phyloP scores from a whole-genome alignment of 352 stramenopile genomes.

The Phytopythium montanum region DNA sequence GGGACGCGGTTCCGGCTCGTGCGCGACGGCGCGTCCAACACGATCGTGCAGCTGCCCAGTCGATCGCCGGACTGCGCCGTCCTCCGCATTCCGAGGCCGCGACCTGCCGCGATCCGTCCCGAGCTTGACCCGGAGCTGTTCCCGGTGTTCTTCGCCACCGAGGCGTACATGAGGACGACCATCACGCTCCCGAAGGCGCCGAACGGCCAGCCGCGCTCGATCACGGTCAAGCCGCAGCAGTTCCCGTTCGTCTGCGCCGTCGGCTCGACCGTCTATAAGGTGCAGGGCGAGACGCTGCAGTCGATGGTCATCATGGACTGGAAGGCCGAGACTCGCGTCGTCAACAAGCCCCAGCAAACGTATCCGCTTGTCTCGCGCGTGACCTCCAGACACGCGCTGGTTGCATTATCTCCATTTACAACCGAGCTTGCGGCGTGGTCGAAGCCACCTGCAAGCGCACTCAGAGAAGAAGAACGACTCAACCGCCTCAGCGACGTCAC shows the following conservation, averaged over 20 bases:
- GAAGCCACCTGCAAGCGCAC: no score
- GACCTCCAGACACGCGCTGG: not conserved
- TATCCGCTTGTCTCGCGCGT: conserved; percentile 5
- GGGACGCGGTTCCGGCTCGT: conserved; percentile 8
- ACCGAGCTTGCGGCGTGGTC: not conserved
- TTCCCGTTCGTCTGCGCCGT: not conserved
- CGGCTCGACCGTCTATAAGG: not conserved
- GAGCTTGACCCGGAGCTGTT: conserved; percentile 6
- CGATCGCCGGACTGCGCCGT: not conserved
- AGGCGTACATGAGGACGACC: not conserved
- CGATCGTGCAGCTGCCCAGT: conserved; percentile 2
- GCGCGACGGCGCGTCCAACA: conserved; percentile 2
- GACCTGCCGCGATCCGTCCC: not conserved
- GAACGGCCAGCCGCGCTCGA: not conserved
- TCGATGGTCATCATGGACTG: not conserved
- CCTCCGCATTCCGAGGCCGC: not conserved
- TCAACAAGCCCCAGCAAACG: conserved; percentile 7
- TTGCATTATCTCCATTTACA: conserved; percentile 1
- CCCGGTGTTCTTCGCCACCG: conserved; percentile 5
- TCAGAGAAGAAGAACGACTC: no score
- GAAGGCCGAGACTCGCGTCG: not conserved
- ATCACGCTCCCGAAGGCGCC: not conserved
- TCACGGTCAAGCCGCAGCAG: not conserved
- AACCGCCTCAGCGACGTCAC: no score
- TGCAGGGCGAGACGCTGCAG: not conserved